Evolutionary conservation across 495 filamentous ascomycete species (phyloP).

Genomic region (Podospora fimiseda): DNA sequence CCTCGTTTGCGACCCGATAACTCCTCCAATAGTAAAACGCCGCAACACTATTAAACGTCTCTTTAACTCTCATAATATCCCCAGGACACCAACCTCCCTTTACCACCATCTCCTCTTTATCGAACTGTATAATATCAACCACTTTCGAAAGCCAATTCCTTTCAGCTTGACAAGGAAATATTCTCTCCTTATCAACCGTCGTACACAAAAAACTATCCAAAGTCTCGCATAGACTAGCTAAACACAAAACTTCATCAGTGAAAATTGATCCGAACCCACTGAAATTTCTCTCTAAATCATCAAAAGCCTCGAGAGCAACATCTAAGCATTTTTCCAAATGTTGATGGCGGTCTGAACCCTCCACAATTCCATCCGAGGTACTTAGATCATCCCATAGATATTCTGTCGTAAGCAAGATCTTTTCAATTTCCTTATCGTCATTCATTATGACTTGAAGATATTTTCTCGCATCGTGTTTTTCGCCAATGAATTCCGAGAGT

Average conservation of each 20-base stretch:
- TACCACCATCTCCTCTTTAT: neutral
- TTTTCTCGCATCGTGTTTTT: neutral
- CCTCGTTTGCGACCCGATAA: constrained; percentile 1
- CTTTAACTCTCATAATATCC: constrained; percentile 1
- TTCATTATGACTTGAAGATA: neutral
- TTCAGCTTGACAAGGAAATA: neutral
- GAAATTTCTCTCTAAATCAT: neutral
- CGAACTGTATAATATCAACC: neutral
- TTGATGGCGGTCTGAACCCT: neutral
- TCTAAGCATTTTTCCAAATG: neutral
- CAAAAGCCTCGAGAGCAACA: neutral
- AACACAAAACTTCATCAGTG: neutral
- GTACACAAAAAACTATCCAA: neutral
- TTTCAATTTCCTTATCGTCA: neutral
- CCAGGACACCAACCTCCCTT: constrained; percentile 3
- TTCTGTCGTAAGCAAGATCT: neutral
- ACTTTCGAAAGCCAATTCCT: neutral
- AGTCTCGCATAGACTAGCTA: constrained; percentile 3
- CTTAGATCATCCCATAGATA: neutral
- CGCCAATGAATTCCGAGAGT: constrained; percentile 5
- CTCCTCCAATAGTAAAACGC: constrained; percentile 6
- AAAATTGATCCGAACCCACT: neutral
- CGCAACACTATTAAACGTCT: neutral
- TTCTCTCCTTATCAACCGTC: neutral
- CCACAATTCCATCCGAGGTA: neutral